Base-by-base conservation (phyloP, 1,284 basidiomycete species). In the Ceratorhiza oryzae-sativae region DNA sequence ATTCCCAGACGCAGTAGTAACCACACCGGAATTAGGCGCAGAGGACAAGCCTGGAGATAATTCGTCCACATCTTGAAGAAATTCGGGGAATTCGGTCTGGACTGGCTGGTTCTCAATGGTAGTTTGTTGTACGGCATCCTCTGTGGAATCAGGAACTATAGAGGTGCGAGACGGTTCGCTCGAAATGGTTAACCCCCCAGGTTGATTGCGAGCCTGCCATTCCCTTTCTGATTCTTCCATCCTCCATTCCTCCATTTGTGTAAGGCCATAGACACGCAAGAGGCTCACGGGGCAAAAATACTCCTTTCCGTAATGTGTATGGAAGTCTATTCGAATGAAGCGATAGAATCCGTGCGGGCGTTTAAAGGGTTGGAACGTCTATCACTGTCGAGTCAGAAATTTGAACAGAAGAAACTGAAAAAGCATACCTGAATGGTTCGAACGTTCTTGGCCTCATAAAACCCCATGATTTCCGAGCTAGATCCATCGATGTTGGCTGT, bases 241-340 rank as follows among this genome's bases (percentile, higher is more conserved):
- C 77, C 97, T 94, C 87, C 92, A 98, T 76, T 97, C 90, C 76
- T 99, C 97, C 77, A 98, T 90, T 82, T 98, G 95, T 12, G 96
- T 98, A 75, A 98, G 88, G 2, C 97, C 97, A 76, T 96, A 98
- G 0, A 98, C 95, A 36, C 95, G 90, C 32, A 99, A 85, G 0
- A 98, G 87, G 0, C 93, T 96, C 23, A 99, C 85, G 0, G 97
- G 97, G 77, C 97, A 99, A 79, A 97, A 99, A 81, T 92, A 98
- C 80, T 99, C 97, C 77, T 88, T 92, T 20, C 95, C 94, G 77
- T 97, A 99, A 79, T 96, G 92, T 0, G 94, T 92, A 61, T 92
- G 87, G 79, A 99, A 98, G 80, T 98, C 95, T 78, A 99, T 90
- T 3, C 97, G 90, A 58, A 99, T 88, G 79, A 92, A 98, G 20